Conservation (phyloP, 2,329 filamentous ascomycete species). For the Nemania serpens region DNA sequence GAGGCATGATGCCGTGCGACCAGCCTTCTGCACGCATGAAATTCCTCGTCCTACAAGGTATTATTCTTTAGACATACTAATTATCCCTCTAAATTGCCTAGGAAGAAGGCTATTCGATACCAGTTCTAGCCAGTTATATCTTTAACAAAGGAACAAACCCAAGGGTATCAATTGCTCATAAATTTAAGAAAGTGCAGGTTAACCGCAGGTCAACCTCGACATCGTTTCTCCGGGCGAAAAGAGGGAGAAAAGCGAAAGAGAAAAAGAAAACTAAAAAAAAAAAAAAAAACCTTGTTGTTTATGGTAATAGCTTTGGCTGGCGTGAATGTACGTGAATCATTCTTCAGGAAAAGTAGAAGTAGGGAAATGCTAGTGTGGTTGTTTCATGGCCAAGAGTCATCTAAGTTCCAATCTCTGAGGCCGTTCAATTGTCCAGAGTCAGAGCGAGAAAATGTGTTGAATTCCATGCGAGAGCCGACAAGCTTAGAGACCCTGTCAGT, state of each 20-base stretch:
- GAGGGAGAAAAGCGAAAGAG: not conserved
- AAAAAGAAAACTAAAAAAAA: not conserved
- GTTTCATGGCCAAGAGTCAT: conserved; percentile 28
- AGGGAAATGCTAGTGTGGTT: not conserved
- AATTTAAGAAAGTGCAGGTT: not conserved
- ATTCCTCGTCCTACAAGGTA: not conserved
- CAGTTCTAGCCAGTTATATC: not conserved
- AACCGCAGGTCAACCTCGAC: not conserved
- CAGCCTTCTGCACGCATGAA: not conserved
- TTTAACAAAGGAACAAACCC: not conserved
- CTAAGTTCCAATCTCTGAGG: conserved; percentile 30
- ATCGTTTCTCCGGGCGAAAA: too few relatives aligned
- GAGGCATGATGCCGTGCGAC: not conserved
- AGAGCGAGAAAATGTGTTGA: conserved; percentile 27
- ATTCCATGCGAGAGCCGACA: conserved; percentile 13
- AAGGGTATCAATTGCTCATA: conserved; percentile 6
- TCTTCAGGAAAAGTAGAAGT: not conserved
- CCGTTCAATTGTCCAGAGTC: conserved; percentile 33
- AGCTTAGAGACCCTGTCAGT: conserved; percentile 30
- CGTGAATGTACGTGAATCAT: too few relatives aligned
- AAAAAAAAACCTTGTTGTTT: not conserved
- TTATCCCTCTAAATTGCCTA: not conserved
- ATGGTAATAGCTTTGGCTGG: not conserved
- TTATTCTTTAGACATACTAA: not conserved
- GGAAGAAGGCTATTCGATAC: not conserved